Base-by-base conservation (phyloP, 345 rosid genomes). In the Atalantia buxifolia region DNA sequence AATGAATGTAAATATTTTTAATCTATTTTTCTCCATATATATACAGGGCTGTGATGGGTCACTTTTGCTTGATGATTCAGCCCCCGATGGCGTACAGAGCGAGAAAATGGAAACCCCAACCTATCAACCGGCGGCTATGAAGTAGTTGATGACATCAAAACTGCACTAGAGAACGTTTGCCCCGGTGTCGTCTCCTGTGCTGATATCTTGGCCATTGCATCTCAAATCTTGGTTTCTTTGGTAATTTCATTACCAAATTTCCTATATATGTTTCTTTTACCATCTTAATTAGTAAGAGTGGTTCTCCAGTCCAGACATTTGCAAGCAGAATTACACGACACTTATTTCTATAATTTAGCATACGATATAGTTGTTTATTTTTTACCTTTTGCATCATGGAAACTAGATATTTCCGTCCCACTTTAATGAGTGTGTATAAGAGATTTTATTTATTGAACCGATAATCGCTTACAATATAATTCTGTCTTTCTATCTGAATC, bases 121-220 rank as follows among this genome's bases (percentile, higher is more conserved):
- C 33, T 7, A 5, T 82, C 87, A 2, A 78, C 77, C 9, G 78
- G 48, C 13, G 89, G 89, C 12, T 87, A 68, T 60, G 74, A 60
- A 7, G 89, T 84, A 4, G 75, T 90, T 48, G 90, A 90, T 69
- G 79, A 81, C 42, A 81, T 90, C 73, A 90, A 88, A 84, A 75
- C 84, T 27, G 88, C 93, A 2, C 78, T 88, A 1, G 92, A 91
- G 62, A 84, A 79, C n/a, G 81, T 80, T 61, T 91, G 91, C 70
- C 90, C 91, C 0, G 83, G 89, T 3, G 82, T 82, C 10, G 92
- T 91, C 64, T 91, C 94, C 48, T 91, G 94, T 70, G 89, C 92
- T 0, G 92, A 90, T 79, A 86, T 90, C 35, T 84, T 90, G 2
- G 91, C 89, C 14, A 80, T 86, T 3, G 84, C 89, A 35, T 83